Percentiles rank a stretch among this genome's conserved stretches.
Evolutionary conservation across 495 filamentous ascomycete species (phyloP).

Genomic region (Cryomyces antarcticus): DNA sequence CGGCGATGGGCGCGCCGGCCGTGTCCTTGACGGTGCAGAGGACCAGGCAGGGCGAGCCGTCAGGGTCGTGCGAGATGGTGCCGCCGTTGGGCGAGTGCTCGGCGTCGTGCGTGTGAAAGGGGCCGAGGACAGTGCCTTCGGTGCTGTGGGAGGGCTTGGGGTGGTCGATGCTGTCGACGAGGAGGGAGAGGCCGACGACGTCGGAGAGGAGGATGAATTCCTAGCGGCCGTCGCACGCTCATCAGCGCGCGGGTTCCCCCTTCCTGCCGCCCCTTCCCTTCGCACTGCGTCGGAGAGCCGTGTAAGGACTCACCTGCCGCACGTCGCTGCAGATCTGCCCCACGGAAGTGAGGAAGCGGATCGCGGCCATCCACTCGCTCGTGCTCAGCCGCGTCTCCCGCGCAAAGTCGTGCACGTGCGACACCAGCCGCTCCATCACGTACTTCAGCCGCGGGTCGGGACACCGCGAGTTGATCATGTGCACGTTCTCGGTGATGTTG

Average conservation of each 20-base stretch:
- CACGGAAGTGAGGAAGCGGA: slow-evolving; percentile 20
- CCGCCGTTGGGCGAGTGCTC: slow-evolving; percentile 39
- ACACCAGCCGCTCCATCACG: slow-evolving; percentile 19
- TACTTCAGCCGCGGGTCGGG: slow-evolving; percentile 18
- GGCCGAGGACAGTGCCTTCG: slow-evolving; percentile 77
- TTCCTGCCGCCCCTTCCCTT: too few species aligned
- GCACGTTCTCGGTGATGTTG: slow-evolving; percentile 25
- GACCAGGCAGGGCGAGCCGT: slow-evolving; percentile 53
- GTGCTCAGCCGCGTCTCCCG: slow-evolving; percentile 20
- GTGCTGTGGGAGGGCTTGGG: slow-evolving; percentile 59
- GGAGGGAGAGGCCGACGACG: slow-evolving; percentile 69
- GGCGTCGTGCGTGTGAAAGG: slow-evolving; percentile 88
- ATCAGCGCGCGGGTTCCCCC: neutral
- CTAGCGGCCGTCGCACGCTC: slow-evolving; percentile 15
- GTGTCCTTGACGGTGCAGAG: slow-evolving; percentile 57
- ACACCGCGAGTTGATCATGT: slow-evolving; percentile 19
- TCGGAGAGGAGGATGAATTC: slow-evolving; percentile 94
- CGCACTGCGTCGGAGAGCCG: slow-evolving; percentile 5
- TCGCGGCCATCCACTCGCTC: slow-evolving; percentile 21
- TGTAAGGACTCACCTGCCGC: slow-evolving; percentile 13
- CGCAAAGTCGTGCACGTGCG: slow-evolving; percentile 24
- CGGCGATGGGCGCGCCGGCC: slow-evolving; percentile 40
- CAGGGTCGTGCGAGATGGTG: slow-evolving; percentile 49
- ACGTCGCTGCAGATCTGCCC: slow-evolving; percentile 23
- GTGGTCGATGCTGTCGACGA: slow-evolving; percentile 83